Evolutionary conservation across 441 rosid genomes (phyloP).

Genomic region (Syzygium syzygioides): DNA sequence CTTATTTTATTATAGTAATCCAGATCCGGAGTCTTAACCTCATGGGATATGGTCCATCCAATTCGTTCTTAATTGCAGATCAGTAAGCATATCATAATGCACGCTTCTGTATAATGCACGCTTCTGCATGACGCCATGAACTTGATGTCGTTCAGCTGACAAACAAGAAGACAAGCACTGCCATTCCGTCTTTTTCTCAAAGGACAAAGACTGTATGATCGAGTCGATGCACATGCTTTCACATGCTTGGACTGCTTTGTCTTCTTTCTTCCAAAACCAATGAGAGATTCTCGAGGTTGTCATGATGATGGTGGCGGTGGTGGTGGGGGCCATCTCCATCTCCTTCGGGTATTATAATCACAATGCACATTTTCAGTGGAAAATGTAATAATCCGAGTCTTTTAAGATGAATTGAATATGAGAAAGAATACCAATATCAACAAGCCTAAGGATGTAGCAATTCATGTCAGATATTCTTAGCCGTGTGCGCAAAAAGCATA

Average conservation of each 20-base stretch:
- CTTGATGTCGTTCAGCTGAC: background rate
- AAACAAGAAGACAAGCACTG: background rate
- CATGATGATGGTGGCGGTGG: rapidly evolving
- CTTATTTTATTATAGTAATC: background rate
- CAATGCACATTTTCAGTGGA: background rate
- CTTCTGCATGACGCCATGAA: too few species aligned
- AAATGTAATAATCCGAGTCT: background rate
- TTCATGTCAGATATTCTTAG: too few species aligned
- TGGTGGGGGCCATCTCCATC: background rate
- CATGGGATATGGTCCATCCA: background rate
- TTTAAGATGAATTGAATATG: background rate
- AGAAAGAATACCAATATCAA: background rate
- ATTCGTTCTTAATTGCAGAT: background rate
- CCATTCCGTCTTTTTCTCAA: background rate
- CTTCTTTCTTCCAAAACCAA: background rate
- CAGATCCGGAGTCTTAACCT: background rate
- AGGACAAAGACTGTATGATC: background rate
- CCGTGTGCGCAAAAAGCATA: too few species aligned
- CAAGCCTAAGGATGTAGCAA: too few species aligned
- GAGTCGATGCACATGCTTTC: background rate
- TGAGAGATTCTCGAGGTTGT: background rate
- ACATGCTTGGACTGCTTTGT: background rate
- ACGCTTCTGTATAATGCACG: too few species aligned
- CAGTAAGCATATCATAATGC: background rate
- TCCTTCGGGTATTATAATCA: background rate